Percentiles rank a stretch among this genome's conserved stretches.
Conservation (phyloP, 1,284 basidiomycete genomes). For the Takashimella tepidaria region DNA sequence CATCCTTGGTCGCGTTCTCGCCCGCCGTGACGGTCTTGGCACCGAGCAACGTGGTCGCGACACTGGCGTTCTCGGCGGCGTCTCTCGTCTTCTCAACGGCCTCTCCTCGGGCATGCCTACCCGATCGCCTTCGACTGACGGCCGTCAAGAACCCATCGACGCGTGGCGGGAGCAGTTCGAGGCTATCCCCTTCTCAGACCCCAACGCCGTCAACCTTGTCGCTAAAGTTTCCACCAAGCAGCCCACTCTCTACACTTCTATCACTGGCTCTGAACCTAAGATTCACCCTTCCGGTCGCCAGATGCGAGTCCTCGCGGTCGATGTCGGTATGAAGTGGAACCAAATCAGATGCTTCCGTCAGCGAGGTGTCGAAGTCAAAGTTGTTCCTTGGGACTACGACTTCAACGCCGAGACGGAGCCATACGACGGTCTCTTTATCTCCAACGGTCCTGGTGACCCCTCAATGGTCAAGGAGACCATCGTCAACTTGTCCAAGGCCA, state of each 20-base stretch:
- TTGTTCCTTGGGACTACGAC: slow-evolving; percentile 96
- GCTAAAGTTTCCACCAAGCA: slow-evolving; percentile 71
- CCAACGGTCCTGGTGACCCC: slow-evolving; percentile 97
- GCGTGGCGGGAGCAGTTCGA: slow-evolving; percentile 78
- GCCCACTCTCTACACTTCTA: slow-evolving; percentile 64
- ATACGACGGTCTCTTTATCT: slow-evolving; percentile 93
- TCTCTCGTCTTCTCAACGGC: slow-evolving; percentile 45
- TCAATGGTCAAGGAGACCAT: slow-evolving; percentile 76
- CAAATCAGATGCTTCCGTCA: slow-evolving; percentile 95
- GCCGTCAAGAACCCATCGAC: slow-evolving; percentile 23
- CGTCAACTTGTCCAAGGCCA: slow-evolving; percentile 62
- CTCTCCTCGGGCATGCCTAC: slow-evolving; percentile 20
- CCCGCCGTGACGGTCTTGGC: slow-evolving; percentile 50
- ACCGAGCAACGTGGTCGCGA: slow-evolving; percentile 24
- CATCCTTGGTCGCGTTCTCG: slow-evolving; percentile 79
- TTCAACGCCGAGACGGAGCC: slow-evolving; percentile 71
- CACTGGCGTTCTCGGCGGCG: slow-evolving; percentile 37
- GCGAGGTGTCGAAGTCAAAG: slow-evolving; percentile 92
- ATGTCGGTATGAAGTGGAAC: slow-evolving; percentile 99
- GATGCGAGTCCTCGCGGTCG: slow-evolving; percentile 81
- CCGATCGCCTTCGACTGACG: slow-evolving; percentile 29
- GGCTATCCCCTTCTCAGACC: slow-evolving; percentile 78
- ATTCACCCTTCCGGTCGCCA: slow-evolving; percentile 72
- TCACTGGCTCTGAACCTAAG: slow-evolving; percentile 52
- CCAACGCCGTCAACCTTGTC: slow-evolving; percentile 87